Percentiles rank a stretch among this genome's conserved stretches.
Evolutionary conservation across 345 rosid genomes (phyloP).

Genomic region (Populus deltoides): DNA sequence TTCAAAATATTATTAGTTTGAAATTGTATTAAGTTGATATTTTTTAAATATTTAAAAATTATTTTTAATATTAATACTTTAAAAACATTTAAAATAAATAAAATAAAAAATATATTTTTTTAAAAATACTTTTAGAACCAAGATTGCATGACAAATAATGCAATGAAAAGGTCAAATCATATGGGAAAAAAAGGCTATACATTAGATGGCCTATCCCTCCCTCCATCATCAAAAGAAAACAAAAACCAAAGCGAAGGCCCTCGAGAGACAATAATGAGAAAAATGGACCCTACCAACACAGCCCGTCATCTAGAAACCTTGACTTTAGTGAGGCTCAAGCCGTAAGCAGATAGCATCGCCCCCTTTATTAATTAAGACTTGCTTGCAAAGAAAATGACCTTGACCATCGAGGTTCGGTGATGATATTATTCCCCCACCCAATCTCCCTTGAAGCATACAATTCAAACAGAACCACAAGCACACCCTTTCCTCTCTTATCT

Average conservation of each 20-base stretch:
- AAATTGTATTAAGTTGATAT: too few relatives aligned
- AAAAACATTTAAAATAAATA: too few relatives aligned
- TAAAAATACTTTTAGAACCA: too few relatives aligned
- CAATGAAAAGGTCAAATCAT: neutral
- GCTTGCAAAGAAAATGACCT: constrained; percentile 3
- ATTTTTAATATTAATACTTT: too few relatives aligned
- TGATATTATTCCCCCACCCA: neutral
- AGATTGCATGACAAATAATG: too few relatives aligned
- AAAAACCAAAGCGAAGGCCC: neutral
- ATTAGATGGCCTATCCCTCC: neutral
- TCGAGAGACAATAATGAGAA: too few relatives aligned
- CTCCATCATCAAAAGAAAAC: neutral
- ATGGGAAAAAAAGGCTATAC: neutral
- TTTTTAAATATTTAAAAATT: too few relatives aligned
- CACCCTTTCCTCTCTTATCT: neutral
- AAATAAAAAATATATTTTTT: too few relatives aligned
- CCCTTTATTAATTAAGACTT: neutral
- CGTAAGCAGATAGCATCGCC: neutral
- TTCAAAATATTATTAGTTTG: too few relatives aligned
- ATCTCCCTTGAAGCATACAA: neutral
- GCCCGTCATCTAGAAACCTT: constrained; percentile 33
- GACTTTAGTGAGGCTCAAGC: constrained; percentile 18
- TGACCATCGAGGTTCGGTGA: neutral
- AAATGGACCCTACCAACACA: neutral
- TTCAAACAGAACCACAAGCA: neutral